phyloP scores from a whole-genome alignment of 106 monocot species.

The Platanthera guangdongensis region DNA sequence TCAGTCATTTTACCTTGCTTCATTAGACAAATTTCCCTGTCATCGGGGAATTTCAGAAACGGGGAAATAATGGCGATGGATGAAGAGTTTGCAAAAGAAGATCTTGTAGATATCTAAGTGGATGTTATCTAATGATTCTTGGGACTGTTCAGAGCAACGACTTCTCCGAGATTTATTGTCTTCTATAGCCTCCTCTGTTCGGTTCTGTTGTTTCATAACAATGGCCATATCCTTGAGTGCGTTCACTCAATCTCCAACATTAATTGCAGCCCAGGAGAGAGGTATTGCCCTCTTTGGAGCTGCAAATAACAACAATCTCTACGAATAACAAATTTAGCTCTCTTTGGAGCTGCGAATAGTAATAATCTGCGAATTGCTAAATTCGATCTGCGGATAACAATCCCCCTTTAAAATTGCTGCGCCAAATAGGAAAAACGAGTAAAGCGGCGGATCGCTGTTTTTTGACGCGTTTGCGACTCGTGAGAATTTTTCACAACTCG shows the following conservation, averaged over 20 bases:
- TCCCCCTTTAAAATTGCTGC: too few relatives aligned
- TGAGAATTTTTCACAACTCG: too few relatives aligned
- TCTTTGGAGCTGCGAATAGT: too few relatives aligned
- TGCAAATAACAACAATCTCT: too few relatives aligned
- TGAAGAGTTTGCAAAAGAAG: neutral
- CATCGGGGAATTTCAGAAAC: neutral
- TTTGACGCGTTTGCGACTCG: too few relatives aligned
- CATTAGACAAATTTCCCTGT: constrained; percentile 84
- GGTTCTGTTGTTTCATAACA: constrained; percentile 95
- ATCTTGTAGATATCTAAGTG: constrained; percentile 88
- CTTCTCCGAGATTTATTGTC: constrained; percentile 65
- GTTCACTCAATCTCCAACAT: constrained; percentile 76
- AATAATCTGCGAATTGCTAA: too few relatives aligned
- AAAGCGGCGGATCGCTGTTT: too few relatives aligned
- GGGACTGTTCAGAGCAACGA: constrained; percentile 79
- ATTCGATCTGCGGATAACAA: too few relatives aligned
- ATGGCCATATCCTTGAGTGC: constrained; percentile 92
- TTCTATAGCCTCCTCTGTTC: constrained; percentile 88
- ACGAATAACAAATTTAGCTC: too few relatives aligned
- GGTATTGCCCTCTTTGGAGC: constrained; percentile 65
- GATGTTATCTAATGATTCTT: constrained; percentile 85
- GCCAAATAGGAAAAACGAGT: too few relatives aligned
- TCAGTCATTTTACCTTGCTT: constrained; percentile 63
- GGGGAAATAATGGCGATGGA: neutral
- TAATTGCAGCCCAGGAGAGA: constrained; percentile 84